A percentile compares a stretch with the other conserved stretches of the same genome.
Evolutionary conservation across 441 rosid genomes (phyloP).

Genomic region (Pelargonium citronellum): DNA sequence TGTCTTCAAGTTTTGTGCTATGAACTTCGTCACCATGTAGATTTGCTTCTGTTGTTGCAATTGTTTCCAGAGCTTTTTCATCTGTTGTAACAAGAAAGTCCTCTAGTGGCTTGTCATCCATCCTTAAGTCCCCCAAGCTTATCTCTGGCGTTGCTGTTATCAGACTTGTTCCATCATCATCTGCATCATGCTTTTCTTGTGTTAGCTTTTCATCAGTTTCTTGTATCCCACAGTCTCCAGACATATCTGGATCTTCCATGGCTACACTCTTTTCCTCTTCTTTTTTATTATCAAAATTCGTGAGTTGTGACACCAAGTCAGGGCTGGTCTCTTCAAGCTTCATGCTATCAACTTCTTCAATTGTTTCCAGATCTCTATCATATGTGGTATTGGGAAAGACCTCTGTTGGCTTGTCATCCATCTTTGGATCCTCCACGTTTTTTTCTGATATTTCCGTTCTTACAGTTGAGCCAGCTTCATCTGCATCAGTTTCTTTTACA

Average conservation of each 20-base stretch:
- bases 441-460: background rate
- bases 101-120: slow-evolving; percentile 6
- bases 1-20: background rate
- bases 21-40: background rate
- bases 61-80: background rate
- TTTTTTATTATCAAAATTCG: background rate
- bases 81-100: background rate
- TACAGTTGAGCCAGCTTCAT: background rate
- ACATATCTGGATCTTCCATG: slow-evolving; percentile 4
- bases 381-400: slow-evolving; percentile 5
- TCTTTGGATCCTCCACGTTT: background rate
- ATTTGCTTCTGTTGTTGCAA: background rate
- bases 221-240: background rate
- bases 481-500: slow-evolving; percentile 10
- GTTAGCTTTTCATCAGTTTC: background rate
- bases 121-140: background rate
- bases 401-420: background rate
- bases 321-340: background rate
- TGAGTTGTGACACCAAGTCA: slow-evolving; percentile 5
- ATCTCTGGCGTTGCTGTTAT: slow-evolving; percentile 11
- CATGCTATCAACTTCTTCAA: slow-evolving; percentile 4
- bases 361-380: slow-evolving; percentile 8
- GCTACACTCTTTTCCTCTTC: slow-evolving; percentile 6
- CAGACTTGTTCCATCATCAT: background rate
- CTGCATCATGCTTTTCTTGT: slow-evolving; percentile 2